These are phyloP conservation scores for Melaleuca alternifolia DNA, from an alignment of 345 rosid genomes.

Conservation along the genomic window DNA sequence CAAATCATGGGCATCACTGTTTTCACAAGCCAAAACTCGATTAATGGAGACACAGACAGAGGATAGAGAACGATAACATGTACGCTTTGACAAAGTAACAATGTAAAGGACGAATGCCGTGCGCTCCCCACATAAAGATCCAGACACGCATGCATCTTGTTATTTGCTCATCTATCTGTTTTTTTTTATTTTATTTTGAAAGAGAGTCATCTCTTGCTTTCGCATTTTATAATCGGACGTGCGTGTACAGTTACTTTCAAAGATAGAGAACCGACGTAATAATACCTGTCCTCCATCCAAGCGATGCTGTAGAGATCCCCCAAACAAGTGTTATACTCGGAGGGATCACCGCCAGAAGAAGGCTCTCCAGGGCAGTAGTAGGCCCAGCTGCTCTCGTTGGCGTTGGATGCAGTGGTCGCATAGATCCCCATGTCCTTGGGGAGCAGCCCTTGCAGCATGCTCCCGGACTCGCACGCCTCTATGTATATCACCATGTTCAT, in stretches of 20 bases:
- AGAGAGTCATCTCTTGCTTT: neutral
- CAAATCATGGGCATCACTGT: conserved; percentile 45
- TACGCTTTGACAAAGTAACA: no score
- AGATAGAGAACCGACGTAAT: neutral
- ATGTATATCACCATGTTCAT: conserved; percentile 52
- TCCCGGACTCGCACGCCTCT: conserved; percentile 67
- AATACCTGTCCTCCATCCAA: conserved; percentile 78
- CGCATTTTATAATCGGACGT: neutral
- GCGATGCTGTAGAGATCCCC: conserved; percentile 67
- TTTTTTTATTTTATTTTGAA: no score
- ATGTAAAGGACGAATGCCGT: no score
- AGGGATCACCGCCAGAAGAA: neutral
- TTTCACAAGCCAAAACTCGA: neutral
- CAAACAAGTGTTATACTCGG: conserved; percentile 31
- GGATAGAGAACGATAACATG: neutral
- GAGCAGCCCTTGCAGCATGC: conserved; percentile 56
- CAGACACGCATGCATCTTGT: conserved; percentile 5
- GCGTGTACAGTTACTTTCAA: neutral
- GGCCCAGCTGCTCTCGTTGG: conserved; percentile 40
- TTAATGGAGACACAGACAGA: no score
- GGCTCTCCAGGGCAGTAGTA: conserved; percentile 29
- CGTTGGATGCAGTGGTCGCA: conserved; percentile 54
- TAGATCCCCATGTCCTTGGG: conserved; percentile 25
- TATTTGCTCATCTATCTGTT: neutral
- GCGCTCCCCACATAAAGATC: no score